Percentiles rank a stretch among this genome's conserved stretches.
These are phyloP conservation scores for Epichloe festucae DNA, from an alignment of 2,329 filamentous ascomycete species.

Conservation along the genomic window DNA sequence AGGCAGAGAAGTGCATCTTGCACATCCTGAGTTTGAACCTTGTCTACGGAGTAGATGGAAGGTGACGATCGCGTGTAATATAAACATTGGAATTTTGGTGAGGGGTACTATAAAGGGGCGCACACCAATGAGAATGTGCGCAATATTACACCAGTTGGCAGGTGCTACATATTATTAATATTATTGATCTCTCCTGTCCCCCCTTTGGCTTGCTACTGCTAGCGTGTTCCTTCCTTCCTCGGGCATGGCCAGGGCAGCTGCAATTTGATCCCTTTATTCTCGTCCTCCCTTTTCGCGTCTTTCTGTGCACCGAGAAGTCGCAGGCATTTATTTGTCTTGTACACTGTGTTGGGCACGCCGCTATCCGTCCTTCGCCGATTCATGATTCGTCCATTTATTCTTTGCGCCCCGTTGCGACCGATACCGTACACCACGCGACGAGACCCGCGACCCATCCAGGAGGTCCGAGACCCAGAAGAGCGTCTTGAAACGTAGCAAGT, in stretches of 20 bases:
- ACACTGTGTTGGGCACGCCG: not conserved
- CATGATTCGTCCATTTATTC: not conserved
- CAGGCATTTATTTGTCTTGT: slow-evolving; percentile 14
- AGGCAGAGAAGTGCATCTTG: too few relatives aligned
- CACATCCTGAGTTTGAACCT: too few relatives aligned
- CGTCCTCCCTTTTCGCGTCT: not conserved
- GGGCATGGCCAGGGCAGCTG: not conserved
- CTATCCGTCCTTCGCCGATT: not conserved
- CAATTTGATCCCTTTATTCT: not conserved
- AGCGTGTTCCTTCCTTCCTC: not conserved
- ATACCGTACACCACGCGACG: not conserved
- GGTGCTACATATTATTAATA: not conserved
- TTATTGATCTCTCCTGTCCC: too few relatives aligned
- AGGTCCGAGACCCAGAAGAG: slow-evolving; percentile 1
- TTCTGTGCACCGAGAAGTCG: not conserved
- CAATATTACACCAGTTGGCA: not conserved
- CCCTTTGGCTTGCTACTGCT: not conserved
- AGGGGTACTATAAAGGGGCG: too few relatives aligned
- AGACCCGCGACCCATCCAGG: not conserved
- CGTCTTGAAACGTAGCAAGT: slow-evolving; percentile 5
- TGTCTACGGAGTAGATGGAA: too few relatives aligned
- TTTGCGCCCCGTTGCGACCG: not conserved
- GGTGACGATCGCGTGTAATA: too few relatives aligned
- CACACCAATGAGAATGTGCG: too few relatives aligned
- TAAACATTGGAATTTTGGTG: too few relatives aligned